phyloP scores from a whole-genome alignment of 257 asterid species.

The Lantana camara region DNA sequence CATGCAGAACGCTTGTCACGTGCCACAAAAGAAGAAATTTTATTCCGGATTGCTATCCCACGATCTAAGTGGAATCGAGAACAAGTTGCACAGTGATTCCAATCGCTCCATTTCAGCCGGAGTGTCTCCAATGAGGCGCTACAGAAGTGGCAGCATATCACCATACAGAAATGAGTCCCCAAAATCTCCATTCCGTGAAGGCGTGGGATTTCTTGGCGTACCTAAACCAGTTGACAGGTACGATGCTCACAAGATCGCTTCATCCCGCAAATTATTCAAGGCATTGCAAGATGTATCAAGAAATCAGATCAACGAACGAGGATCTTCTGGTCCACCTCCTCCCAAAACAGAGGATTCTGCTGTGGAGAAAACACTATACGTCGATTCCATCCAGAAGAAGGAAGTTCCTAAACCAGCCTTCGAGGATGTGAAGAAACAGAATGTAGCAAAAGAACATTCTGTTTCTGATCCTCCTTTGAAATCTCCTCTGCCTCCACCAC shows the following conservation, averaged over 20 bases:
- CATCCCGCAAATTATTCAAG: conserved; percentile 53
- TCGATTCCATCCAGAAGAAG: conserved; percentile 46
- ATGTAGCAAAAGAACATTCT: conserved; percentile 25
- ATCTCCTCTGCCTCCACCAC: conserved; percentile 81
- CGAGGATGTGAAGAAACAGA: conserved; percentile 15
- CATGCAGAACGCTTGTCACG: conserved; percentile 58
- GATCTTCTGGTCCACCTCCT: neutral
- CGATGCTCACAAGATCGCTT: conserved; percentile 50
- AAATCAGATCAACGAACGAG: conserved; percentile 43
- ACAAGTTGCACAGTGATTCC: conserved; percentile 38
- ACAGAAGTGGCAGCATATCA: conserved; percentile 73
- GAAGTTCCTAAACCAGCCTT: conserved; percentile 33
- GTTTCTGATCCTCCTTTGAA: conserved; percentile 37
- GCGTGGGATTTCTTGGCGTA: conserved; percentile 73
- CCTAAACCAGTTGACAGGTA: conserved; percentile 57
- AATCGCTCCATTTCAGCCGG: conserved; percentile 43
- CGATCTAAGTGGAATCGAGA: conserved; percentile 47
- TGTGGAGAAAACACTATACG: conserved; percentile 45
- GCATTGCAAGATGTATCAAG: conserved; percentile 60
- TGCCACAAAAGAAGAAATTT: conserved; percentile 57
- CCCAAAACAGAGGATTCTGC: conserved; percentile 27
- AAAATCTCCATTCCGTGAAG: conserved; percentile 75
- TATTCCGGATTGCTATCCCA: conserved; percentile 77
- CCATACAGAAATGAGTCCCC: conserved; percentile 83
- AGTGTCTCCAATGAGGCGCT: conserved; percentile 65